Base-by-base conservation (phyloP, 139 green algal genomes). In the Coelastrella sp. region DNA sequence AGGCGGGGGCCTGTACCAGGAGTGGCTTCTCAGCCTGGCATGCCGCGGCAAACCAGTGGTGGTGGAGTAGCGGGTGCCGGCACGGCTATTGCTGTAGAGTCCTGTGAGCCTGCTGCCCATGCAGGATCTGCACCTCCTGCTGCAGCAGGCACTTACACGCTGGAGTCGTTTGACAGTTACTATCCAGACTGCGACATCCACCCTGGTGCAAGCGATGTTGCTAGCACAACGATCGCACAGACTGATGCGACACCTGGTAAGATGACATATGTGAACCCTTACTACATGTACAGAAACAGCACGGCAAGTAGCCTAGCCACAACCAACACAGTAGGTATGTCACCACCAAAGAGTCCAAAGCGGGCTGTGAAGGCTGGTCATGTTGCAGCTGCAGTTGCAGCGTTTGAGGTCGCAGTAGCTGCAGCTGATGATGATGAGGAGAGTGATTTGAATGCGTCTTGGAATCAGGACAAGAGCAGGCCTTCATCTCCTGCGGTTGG, bases 81-180 rank as follows among this genome's bases (percentile, higher is more conserved):
- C 25, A 30, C 30, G 5, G 30, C 62, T 69, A 30, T 6, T 40
- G 2, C 62, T 40, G 62, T 40, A 57, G 45, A 57, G 45, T 57
- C 45, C 45, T 57, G 45, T 23, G n/a, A n/a, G n/a, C n/a, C n/a
- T n/a, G 53, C 53, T 64, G 53, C 19, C 6, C 19, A 27, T 27
- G 53, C 17, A 32, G 23, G 21, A 40, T 35, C 3, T 5, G 4
- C 53, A 57, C 34, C 75, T 69, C 50, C 27, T 38, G 13, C 62
- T 40, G 30, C 9, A 19, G 62, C 62, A 32, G 62, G 13, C 7
- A 41, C 5, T 6, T 79, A 63, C 41, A 8, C 41, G 3, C 8
- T 62, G 41, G 71, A 79, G 71, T 79, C 71, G 17, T 79, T 79
- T 62, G 71, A 79, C 27, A 62, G 40, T 25, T 79, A 79, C 71